phyloP scores from a whole-genome alignment of 129 eudicot species.

The Tagetes patula region DNA sequence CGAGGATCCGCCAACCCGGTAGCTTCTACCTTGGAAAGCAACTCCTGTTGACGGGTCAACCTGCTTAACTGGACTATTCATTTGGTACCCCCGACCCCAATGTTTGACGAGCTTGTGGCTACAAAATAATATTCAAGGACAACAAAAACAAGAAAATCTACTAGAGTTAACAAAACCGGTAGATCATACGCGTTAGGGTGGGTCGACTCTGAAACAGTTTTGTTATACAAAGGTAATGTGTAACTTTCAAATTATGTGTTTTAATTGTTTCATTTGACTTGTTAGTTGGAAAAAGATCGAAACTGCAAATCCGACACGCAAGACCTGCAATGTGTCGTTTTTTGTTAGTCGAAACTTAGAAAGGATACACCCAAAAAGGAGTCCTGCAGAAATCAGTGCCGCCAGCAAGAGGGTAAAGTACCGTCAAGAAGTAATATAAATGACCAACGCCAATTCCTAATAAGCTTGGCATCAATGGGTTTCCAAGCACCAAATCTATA shows the following conservation, averaged over 20 bases:
- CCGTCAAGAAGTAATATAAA: slow-evolving; percentile 60
- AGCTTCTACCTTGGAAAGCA: slow-evolving; percentile 53
- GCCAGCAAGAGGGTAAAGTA: slow-evolving; percentile 52
- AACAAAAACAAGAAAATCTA: slow-evolving; percentile 8
- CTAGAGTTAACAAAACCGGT: neutral
- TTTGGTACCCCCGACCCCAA: slow-evolving; percentile 63
- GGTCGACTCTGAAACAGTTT: neutral
- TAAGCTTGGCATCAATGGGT: slow-evolving; percentile 40
- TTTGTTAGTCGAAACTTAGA: neutral
- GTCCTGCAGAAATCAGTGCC: slow-evolving; percentile 48
- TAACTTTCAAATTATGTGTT: neutral
- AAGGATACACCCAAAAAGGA: slow-evolving; percentile 72
- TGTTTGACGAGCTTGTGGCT: slow-evolving; percentile 60
- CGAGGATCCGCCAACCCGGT: slow-evolving; percentile 37
- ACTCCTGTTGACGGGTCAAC: slow-evolving; percentile 28
- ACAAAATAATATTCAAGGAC: slow-evolving; percentile 34
- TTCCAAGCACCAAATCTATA: slow-evolving; percentile 55
- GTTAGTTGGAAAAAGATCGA: neutral
- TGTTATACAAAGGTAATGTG: neutral
- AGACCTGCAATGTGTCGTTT: neutral
- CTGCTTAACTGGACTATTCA: slow-evolving; percentile 40
- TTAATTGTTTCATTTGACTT: neutral
- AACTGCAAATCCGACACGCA: slow-evolving; percentile 6
- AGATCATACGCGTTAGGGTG: neutral
- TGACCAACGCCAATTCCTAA: slow-evolving; percentile 72